Conservation (phyloP, 305 asterid species). For the Fraxinus baroniana region DNA sequence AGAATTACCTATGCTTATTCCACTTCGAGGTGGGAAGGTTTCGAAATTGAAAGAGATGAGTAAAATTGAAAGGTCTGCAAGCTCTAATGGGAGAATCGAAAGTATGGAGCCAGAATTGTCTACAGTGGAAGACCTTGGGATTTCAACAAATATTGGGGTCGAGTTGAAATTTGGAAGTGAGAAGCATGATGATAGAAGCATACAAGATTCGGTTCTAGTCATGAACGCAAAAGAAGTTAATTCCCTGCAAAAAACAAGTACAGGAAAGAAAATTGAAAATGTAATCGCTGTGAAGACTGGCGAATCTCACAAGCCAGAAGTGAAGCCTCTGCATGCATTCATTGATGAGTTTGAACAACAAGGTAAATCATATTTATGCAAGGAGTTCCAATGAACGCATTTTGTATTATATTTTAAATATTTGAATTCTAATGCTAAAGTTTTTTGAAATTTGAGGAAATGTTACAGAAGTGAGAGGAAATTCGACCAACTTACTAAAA, state of each 20-base stretch:
- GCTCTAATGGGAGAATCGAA: slow-evolving; percentile 42
- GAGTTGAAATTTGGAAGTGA: slow-evolving; percentile 15
- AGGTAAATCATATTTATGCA: slow-evolving; percentile 39
- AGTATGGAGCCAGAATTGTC: slow-evolving; percentile 15
- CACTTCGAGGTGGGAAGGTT: slow-evolving; percentile 35
- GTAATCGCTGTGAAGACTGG: slow-evolving; percentile 18
- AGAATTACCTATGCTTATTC: slow-evolving; percentile 55
- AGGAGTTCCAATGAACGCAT: neutral
- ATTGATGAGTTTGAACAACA: slow-evolving; percentile 28
- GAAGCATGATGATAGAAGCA: slow-evolving; percentile 22
- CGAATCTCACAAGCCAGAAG: slow-evolving; percentile 28
- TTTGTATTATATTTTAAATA: neutral
- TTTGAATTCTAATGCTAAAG: neutral
- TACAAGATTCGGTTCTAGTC: slow-evolving; percentile 2
- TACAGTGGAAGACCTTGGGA: slow-evolving; percentile 5
- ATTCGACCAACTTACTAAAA: slow-evolving; percentile 25
- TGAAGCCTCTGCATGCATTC: slow-evolving; percentile 33
- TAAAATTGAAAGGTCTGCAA: slow-evolving; percentile 30
- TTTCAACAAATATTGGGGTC: slow-evolving; percentile 16
- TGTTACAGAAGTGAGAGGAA: slow-evolving; percentile 31
- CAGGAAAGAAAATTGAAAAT: slow-evolving; percentile 23
- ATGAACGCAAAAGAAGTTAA: slow-evolving; percentile 24
- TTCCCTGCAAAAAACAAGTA: slow-evolving; percentile 21
- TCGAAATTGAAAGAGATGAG: slow-evolving; percentile 28
- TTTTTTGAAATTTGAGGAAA: slow-evolving; percentile 33